A percentile compares a stretch with the other conserved stretches of the same genome.
Conservation (phyloP, 2,329 filamentous ascomycete genomes). For the Ascochyta pisi region DNA sequence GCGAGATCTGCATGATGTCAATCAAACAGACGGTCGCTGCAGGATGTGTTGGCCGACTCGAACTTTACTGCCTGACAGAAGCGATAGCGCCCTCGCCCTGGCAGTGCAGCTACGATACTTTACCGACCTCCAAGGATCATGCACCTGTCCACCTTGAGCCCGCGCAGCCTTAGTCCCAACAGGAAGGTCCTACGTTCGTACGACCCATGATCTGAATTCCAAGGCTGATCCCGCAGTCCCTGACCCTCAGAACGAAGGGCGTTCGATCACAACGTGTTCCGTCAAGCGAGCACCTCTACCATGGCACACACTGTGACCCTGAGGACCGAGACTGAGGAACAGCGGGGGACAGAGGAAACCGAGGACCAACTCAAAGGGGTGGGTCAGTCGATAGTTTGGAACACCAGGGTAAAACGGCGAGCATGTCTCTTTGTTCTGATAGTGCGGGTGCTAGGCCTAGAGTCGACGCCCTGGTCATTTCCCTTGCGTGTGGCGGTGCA, state of each 20-base stretch:
- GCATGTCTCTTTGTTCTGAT: constrained; percentile 6
- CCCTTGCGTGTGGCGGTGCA: constrained; percentile 19
- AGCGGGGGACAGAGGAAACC: neutral
- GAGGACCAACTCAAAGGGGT: neutral
- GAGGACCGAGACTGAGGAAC: constrained; percentile 7
- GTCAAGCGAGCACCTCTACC: constrained; percentile 19
- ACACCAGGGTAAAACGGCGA: constrained; percentile 12
- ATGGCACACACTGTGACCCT: constrained; percentile 9
- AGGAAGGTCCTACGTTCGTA: neutral
- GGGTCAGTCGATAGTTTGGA: constrained; percentile 16
- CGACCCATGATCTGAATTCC: neutral
- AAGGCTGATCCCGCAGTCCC: neutral
- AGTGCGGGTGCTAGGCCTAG: constrained; percentile 1
- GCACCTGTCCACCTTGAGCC: neutral
- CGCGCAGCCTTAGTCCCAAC: neutral
- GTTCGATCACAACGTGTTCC: constrained; percentile 3
- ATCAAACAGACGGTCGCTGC: constrained; percentile 3
- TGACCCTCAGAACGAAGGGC: neutral
- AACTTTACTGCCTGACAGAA: constrained; percentile 2
- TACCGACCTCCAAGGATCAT: neutral
- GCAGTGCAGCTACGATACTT: neutral
- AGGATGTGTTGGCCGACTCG: constrained; percentile 13
- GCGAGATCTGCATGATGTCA: constrained; percentile 10
- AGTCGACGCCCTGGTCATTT: neutral
- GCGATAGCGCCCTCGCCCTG: constrained; percentile 2